Conservation (phyloP, 331 rosid species). For the Acacia concinna region DNA sequence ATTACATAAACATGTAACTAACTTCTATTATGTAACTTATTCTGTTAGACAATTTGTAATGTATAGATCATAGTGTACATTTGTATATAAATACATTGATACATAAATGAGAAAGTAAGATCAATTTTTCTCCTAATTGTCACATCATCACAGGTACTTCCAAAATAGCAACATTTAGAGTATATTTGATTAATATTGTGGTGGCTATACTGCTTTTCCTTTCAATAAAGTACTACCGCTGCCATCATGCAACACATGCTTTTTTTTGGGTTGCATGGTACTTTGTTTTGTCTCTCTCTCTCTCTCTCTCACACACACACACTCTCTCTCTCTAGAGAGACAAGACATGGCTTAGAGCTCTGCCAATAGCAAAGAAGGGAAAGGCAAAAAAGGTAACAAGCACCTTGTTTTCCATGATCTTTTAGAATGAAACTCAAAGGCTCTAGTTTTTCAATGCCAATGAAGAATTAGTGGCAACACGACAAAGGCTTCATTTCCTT, state of each 20-base stretch:
- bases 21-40: too few species aligned
- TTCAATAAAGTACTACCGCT: constrained; percentile 34
- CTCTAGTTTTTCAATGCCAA: too few species aligned
- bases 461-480: too few species aligned
- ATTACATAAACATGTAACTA: too few species aligned
- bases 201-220: constrained; percentile 18
- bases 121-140: too few species aligned
- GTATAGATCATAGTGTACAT: too few species aligned
- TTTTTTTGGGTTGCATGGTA: constrained; percentile 32
- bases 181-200: constrained; percentile 55
- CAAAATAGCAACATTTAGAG: constrained; percentile 81
- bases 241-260: constrained; percentile 36
- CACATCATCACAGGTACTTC: too few species aligned
- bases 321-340: constrained; percentile 39
- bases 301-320: not conserved
- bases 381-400: constrained; percentile 9
- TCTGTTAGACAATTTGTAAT: too few species aligned
- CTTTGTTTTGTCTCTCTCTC: constrained; percentile 22
- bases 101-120: too few species aligned
- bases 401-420: not conserved
- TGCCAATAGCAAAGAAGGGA: constrained; percentile 55
- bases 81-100: too few species aligned
- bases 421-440: too few species aligned
- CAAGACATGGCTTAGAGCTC: constrained; percentile 48
- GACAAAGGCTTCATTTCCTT: too few species aligned